Conservation (phyloP, 495 filamentous ascomycete species). For the Lasiosphaeris hirsuta region DNA sequence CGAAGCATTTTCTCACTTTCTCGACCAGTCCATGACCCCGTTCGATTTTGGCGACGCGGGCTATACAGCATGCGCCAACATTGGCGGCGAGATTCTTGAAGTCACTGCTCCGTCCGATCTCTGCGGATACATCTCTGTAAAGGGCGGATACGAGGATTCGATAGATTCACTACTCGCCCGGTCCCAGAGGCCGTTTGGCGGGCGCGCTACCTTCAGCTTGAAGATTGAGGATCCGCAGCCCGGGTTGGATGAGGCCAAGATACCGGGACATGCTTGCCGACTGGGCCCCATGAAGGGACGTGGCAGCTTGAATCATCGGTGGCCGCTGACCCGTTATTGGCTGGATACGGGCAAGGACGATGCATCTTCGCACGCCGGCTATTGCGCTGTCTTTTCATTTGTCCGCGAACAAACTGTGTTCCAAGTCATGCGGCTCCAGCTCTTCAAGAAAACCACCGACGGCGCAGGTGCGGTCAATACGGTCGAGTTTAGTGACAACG, state of each 20-base stretch:
- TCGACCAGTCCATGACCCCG: background rate
- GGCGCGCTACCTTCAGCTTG: background rate
- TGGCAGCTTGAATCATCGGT: background rate
- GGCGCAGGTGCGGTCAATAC: background rate
- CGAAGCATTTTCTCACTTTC: background rate
- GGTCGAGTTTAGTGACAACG: background rate
- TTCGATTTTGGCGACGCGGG: background rate
- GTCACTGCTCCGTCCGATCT: background rate
- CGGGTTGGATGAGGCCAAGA: background rate
- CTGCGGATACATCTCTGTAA: background rate
- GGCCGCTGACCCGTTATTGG: background rate
- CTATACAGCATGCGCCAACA: conserved; percentile 1
- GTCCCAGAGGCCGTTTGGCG: background rate
- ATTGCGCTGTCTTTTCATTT: background rate
- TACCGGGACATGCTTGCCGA: background rate
- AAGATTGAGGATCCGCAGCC: background rate
- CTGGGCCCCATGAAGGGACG: background rate
- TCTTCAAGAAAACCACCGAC: background rate
- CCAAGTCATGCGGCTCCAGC: background rate
- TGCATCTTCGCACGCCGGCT: background rate
- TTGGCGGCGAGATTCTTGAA: background rate
- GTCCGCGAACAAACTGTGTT: background rate
- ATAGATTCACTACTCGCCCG: background rate
- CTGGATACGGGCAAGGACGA: background rate
- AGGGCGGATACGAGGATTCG: background rate